Conservation (phyloP, 2,329 filamentous ascomycete species). For the Penicillium sp. region DNA sequence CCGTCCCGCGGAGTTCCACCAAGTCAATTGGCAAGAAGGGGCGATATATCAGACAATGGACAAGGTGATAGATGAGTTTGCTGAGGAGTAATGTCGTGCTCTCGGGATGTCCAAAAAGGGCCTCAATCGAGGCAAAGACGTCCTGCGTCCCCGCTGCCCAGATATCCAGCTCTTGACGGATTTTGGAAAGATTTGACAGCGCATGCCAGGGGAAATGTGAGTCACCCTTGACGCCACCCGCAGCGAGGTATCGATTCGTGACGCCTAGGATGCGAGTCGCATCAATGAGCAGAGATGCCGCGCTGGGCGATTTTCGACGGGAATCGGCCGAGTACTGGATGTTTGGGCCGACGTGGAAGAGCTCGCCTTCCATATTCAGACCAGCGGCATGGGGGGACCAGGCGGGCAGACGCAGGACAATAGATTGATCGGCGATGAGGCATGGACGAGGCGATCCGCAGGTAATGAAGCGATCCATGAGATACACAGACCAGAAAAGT, state of each 20-base stretch:
- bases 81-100: slow-evolving; percentile 79
- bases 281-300: slow-evolving; percentile 80
- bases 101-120: slow-evolving; percentile 76
- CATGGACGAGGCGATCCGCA: slow-evolving; percentile 82
- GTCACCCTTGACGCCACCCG: slow-evolving; percentile 84
- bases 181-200: slow-evolving; percentile 81
- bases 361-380: slow-evolving; percentile 73
- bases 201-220: slow-evolving; percentile 92
- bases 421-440: slow-evolving; percentile 76
- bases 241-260: slow-evolving; percentile 81
- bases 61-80: slow-evolving; percentile 84
- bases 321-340: slow-evolving; percentile 71
- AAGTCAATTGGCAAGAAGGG: slow-evolving; percentile 86
- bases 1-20: slow-evolving; percentile 75
- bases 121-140: slow-evolving; percentile 74
- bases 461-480: slow-evolving; percentile 81
- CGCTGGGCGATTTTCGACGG: slow-evolving; percentile 73
- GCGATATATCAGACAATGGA: slow-evolving; percentile 84
- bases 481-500: slow-evolving; percentile 88
- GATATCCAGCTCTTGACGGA: slow-evolving; percentile 80
- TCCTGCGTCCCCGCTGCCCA: slow-evolving; percentile 84
- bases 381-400: slow-evolving; percentile 68
- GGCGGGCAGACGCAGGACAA: slow-evolving; percentile 74
- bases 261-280: slow-evolving; percentile 81
- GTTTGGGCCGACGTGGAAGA: slow-evolving; percentile 80